These are phyloP conservation scores for Rhipidocladum racemiflorum DNA, from an alignment of 176 grass and related monocot species.

Conservation along the genomic window DNA sequence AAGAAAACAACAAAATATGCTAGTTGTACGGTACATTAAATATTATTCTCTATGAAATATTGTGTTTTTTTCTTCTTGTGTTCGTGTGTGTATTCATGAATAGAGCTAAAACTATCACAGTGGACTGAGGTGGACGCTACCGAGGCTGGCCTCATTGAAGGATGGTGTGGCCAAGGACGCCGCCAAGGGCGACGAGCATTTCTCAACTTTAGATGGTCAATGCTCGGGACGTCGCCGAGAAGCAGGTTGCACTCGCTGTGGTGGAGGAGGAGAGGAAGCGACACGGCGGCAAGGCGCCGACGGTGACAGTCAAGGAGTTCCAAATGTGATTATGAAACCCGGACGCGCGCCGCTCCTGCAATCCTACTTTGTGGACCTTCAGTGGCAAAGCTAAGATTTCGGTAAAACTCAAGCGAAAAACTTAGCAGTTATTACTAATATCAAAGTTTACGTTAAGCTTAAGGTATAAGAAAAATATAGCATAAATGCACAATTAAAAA, in stretches of 20 bases:
- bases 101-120: no score
- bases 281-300: background rate
- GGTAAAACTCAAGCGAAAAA: no score
- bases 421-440: no score
- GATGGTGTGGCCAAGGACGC: slow-evolving; percentile 26
- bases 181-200: slow-evolving; percentile 37
- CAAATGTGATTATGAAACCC: slow-evolving; percentile 76
- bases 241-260: slow-evolving; percentile 21
- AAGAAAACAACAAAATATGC: no score
- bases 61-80: no score
- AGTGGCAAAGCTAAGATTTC: no score
- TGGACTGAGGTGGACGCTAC: slow-evolving; percentile 35
- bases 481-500: no score
- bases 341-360: slow-evolving; percentile 57
- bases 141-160: slow-evolving; percentile 50
- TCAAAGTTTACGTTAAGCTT: no score
- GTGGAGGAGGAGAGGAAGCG: background rate
- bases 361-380: slow-evolving; percentile 65
- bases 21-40: no score
- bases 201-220: slow-evolving; percentile 41
- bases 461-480: no score
- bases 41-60: no score
- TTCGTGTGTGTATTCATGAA: no score
- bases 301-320: slow-evolving; percentile 56
- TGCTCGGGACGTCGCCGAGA: slow-evolving; percentile 43